A percentile compares a stretch with the other conserved stretches of the same genome.
Conservation (phyloP, 2,329 filamentous ascomycete species). For the Xylariaceae sp. region DNA sequence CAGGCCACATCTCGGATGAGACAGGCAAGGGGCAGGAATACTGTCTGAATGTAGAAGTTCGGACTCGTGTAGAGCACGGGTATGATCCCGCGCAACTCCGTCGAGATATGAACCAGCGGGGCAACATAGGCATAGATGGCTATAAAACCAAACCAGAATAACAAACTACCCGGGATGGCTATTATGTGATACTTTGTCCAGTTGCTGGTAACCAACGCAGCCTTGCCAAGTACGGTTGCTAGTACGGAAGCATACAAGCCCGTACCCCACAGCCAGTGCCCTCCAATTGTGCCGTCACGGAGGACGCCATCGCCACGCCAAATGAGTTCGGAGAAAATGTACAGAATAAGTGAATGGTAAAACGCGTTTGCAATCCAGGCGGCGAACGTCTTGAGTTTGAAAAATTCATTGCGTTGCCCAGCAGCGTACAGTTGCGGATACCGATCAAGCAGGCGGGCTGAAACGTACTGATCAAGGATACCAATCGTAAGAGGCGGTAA, state of each 20-base stretch:
- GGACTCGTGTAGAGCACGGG: constrained; percentile 75
- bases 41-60: constrained; percentile 86
- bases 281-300: constrained; percentile 73
- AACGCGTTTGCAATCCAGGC: constrained; percentile 93
- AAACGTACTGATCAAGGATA: constrained; percentile 97
- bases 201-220: constrained; percentile 89
- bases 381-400: constrained; percentile 86
- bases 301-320: constrained; percentile 77
- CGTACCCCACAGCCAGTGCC: constrained; percentile 97
- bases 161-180: constrained; percentile 88
- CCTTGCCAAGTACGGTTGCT: constrained; percentile 89
- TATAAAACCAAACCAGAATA: constrained; percentile 87
- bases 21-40: constrained; percentile 75
- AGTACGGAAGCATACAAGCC: constrained; percentile 93
- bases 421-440: constrained; percentile 95
- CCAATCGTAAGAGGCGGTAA: constrained; percentile 90
- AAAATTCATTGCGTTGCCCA: constrained; percentile 89
- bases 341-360: constrained; percentile 92
- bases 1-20: constrained; percentile 85
- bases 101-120: constrained; percentile 74
- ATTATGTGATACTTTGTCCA: constrained; percentile 99
- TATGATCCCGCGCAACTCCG: constrained; percentile 80
- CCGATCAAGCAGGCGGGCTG: constrained; percentile 83
- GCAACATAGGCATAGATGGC: constrained; percentile 83
- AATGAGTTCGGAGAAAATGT: constrained; percentile 76